phyloP scores from a whole-genome alignment of 176 grass and related monocot species.

The Themeda triandra region DNA sequence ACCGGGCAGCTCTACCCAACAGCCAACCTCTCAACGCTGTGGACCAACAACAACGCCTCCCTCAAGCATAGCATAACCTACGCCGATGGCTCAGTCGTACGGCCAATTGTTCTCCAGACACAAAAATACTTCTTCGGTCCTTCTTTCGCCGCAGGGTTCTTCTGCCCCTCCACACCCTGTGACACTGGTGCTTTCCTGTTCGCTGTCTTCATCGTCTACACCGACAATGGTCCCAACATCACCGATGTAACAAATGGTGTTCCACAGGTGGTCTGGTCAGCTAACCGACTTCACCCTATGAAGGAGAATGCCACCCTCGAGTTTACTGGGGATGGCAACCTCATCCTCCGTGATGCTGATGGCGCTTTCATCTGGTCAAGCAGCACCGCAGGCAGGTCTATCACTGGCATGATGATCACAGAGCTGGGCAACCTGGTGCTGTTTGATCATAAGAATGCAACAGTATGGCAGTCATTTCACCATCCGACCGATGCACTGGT shows the following conservation, averaged over 20 bases:
- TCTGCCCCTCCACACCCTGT: constrained; percentile 26
- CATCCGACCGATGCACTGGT: constrained; percentile 43
- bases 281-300: constrained; percentile 26
- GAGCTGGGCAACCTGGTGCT: constrained; percentile 46
- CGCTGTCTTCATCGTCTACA: constrained; percentile 24
- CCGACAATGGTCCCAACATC: not conserved
- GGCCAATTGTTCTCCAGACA: constrained; percentile 7
- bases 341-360: constrained; percentile 29
- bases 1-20: not conserved
- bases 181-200: constrained; percentile 18
- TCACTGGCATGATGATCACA: constrained; percentile 13
- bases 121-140: not conserved
- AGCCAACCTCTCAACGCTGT: not conserved
- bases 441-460: constrained; percentile 22
- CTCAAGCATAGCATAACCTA: constrained; percentile 13
- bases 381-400: not conserved
- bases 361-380: constrained; percentile 33
- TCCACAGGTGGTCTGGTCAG: constrained; percentile 43
- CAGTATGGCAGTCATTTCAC: constrained; percentile 54
- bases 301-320: constrained; percentile 38
- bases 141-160: constrained; percentile 39
- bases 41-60: constrained; percentile 18
- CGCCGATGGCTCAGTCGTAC: not conserved
- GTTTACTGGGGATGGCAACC: constrained; percentile 3
- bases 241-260: not conserved